Conservation (phyloP, 2,329 filamentous ascomycete species). For the Bretziella fagacearum region DNA sequence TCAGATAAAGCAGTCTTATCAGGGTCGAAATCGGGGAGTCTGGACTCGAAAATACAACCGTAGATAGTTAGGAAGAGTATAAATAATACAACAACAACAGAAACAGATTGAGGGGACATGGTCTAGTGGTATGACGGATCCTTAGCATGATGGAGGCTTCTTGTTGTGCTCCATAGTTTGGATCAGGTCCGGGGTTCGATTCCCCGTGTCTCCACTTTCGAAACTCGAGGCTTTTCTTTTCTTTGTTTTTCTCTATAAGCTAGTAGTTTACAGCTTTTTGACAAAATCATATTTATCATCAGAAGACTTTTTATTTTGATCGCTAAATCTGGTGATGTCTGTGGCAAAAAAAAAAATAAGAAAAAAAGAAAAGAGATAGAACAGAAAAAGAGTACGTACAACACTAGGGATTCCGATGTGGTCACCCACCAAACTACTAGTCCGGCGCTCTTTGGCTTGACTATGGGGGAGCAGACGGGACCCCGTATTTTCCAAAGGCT, state of each 20-base stretch:
- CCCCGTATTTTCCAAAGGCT: conserved; percentile 10
- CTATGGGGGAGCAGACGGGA: conserved; percentile 10
- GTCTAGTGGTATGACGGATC: conserved; percentile 15
- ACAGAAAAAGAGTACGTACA: conserved; percentile 2
- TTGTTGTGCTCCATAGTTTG: background rate
- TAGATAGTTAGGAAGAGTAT: too few species aligned
- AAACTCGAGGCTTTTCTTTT: background rate
- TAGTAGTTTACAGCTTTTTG: background rate
- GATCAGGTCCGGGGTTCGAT: conserved; percentile 16
- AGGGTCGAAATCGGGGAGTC: too few species aligned
- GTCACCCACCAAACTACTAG: conserved; percentile 10
- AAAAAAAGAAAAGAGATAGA: background rate
- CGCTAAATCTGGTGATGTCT: background rate
- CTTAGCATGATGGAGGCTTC: conserved; percentile 10
- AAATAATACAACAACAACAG: too few species aligned
- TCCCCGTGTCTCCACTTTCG: conserved; percentile 14
- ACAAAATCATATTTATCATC: background rate
- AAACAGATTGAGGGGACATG: conserved; percentile 14
- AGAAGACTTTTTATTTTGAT: background rate
- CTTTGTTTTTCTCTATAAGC: background rate
- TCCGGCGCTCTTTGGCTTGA: conserved; percentile 10
- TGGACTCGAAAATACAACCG: too few species aligned
- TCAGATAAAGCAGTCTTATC: too few species aligned
- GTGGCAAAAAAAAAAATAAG: background rate
- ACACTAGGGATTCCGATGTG: conserved; percentile 10